Evolutionary conservation across 306 rosid genomes (phyloP).

Genomic region (Acacia crassicarpa): DNA sequence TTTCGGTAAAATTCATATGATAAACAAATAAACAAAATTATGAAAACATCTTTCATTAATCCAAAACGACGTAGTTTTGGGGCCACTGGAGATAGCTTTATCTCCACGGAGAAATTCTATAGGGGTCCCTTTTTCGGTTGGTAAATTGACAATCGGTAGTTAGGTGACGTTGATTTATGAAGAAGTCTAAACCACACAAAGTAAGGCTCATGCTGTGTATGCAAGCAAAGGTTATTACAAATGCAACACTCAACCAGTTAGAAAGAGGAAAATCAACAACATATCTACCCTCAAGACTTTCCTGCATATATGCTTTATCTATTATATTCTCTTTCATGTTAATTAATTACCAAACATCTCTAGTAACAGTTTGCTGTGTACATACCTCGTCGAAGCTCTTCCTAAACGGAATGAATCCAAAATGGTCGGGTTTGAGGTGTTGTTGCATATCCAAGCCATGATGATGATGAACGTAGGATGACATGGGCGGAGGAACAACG

Average conservation of each 20-base stretch:
- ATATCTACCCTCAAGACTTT: slow-evolving; percentile 27
- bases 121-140: not conserved
- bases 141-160: slow-evolving; percentile 23
- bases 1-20: too few species aligned
- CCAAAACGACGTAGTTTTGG: too few species aligned
- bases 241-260: not conserved
- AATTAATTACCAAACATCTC: not conserved
- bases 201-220: slow-evolving; percentile 37
- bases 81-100: too few species aligned
- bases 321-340: not conserved
- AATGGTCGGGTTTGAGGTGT: slow-evolving; percentile 65
- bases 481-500: slow-evolving; percentile 33
- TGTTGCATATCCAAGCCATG: slow-evolving; percentile 48
- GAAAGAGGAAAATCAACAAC: slow-evolving; percentile 1
- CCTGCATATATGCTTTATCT: not conserved
- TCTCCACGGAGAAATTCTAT: too few species aligned
- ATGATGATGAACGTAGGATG: slow-evolving; percentile 34
- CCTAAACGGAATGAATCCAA: slow-evolving; percentile 64
- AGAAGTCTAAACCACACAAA: slow-evolving; percentile 33
- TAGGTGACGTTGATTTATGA: slow-evolving; percentile 38
- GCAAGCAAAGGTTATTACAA: slow-evolving; percentile 47
- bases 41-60: too few species aligned
- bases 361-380: not conserved
- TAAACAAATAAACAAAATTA: too few species aligned
- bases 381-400: slow-evolving; percentile 54